These are phyloP conservation scores for Nyssa sinensis DNA, from an alignment of 148 eudicot genomes.

Conservation along the genomic window DNA sequence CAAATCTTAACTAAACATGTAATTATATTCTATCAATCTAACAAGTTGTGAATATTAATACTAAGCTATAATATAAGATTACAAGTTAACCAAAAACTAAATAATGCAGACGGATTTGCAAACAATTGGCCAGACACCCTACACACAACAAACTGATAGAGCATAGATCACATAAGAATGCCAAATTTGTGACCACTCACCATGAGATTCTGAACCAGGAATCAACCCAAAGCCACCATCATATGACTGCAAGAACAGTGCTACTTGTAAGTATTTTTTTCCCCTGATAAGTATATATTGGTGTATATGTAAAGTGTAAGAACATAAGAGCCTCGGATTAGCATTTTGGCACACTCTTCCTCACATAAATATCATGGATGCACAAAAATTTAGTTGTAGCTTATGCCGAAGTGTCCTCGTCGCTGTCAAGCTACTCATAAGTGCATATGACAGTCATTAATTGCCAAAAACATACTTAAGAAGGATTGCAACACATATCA, in stretches of 20 bases:
- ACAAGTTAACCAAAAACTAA: background rate
- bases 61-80: background rate
- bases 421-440: constrained; percentile 5
- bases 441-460: background rate
- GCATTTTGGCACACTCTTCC: no score
- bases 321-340: no score
- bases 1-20: background rate
- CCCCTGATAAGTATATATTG: no score
- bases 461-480: background rate
- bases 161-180: background rate
- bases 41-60: background rate
- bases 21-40: background rate
- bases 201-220: constrained; percentile 97
- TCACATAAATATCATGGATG: no score
- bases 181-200: constrained; percentile 44
- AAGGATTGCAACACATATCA: background rate
- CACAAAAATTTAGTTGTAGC: no score
- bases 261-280: constrained; percentile 9
- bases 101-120: background rate
- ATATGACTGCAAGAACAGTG: constrained; percentile 67
- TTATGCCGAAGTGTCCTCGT: no score
- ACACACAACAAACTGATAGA: background rate
- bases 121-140: background rate
- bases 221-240: constrained; percentile 96
- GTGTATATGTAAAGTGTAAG: no score